Base-by-base conservation (phyloP, 352 stramenopile genomes). In the Pythium monospermum region DNA sequence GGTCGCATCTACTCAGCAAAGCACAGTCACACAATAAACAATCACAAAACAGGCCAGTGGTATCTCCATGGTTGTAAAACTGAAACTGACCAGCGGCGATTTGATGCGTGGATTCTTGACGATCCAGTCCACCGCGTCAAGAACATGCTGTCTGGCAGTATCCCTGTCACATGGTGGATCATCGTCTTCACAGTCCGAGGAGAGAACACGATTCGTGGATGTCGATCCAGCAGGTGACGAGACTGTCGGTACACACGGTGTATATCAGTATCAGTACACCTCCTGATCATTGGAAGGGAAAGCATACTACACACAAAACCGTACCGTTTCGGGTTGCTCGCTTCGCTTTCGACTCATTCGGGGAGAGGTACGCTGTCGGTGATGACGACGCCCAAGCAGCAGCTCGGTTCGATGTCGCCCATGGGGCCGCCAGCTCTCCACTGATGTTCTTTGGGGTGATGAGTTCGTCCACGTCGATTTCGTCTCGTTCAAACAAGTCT, bases 271-370 rank as follows among this genome's bases (percentile, higher is more conserved):
- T n/a, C n/a, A n/a, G n/a, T n/a, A n/a, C n/a, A n/a, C n/a, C n/a
- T n/a, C n/a, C n/a, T n/a, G n/a, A n/a, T n/a, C n/a, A n/a, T n/a
- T n/a, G n/a, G n/a, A n/a, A n/a, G n/a, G n/a, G n/a, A n/a, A n/a
- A n/a, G n/a, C n/a, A n/a, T n/a, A n/a, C n/a, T n/a, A n/a, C n/a
- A n/a, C n/a, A n/a, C n/a, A n/a, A n/a, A n/a, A n/a, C n/a, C n/a
- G n/a, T n/a, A n/a, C n/a, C n/a, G n/a, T n/a, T n/a, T 45, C 13
- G 6, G 33, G 1, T 1, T 48, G 51, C 2, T 38, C 3, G 6
- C 30, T 32, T 33, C 1, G 43, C 25, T 33, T 59, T 64, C n/a
- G 36, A 45, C 15, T 64, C 56, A 19, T 19, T 55, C 6, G 56
- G 56, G 2, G 49, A 64, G 10, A 64, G 28, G 27, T 58, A 54